Conservation (phyloP, 1,284 basidiomycete genomes). For the Malassezia equina region DNA sequence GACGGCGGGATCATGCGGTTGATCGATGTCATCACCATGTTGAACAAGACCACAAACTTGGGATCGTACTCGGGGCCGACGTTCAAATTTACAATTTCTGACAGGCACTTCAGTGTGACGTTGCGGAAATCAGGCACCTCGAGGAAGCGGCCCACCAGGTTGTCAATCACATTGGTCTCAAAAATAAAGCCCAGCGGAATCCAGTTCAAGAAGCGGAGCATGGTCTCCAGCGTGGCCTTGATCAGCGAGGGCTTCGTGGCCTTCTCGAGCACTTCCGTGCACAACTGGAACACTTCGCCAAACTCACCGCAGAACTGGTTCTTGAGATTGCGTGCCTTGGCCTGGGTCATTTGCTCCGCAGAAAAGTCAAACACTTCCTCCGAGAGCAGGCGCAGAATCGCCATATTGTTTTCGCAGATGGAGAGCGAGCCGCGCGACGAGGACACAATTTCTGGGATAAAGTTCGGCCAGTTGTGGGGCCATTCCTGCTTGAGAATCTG, state of each 20-base stretch:
- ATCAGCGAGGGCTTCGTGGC: conserved; percentile 94
- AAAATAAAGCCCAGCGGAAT: conserved; percentile 98
- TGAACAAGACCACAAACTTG: conserved; percentile 95
- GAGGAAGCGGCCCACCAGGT: conserved; percentile 79
- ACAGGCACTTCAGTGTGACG: conserved; percentile 89
- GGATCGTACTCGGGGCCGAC: conserved; percentile 97
- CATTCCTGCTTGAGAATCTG: conserved; percentile 99
- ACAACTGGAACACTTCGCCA: conserved; percentile 47
- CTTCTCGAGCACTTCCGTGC: conserved; percentile 78
- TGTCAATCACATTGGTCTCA: conserved; percentile 93
- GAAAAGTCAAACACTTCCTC: conserved; percentile 99
- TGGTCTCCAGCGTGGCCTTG: conserved; percentile 87
- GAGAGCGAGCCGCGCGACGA: conserved; percentile 93
- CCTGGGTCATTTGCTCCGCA: conserved; percentile 96
- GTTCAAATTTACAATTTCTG: conserved; percentile 75
- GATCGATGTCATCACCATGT: conserved; percentile 53
- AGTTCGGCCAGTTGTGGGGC: conserved; percentile 98
- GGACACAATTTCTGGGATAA: conserved; percentile 93
- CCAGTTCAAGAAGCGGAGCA: conserved; percentile 96
- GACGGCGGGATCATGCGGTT: conserved; percentile 56
- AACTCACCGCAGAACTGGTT: conserved; percentile 54
- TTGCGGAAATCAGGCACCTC: conserved; percentile 96
- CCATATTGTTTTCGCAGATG: conserved; percentile 99
- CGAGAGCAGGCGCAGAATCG: conserved; percentile 90
- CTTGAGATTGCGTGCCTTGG: conserved; percentile 93